phyloP scores from a whole-genome alignment of 2,329 filamentous ascomycete species.

The Pestalotiopsis sp. region DNA sequence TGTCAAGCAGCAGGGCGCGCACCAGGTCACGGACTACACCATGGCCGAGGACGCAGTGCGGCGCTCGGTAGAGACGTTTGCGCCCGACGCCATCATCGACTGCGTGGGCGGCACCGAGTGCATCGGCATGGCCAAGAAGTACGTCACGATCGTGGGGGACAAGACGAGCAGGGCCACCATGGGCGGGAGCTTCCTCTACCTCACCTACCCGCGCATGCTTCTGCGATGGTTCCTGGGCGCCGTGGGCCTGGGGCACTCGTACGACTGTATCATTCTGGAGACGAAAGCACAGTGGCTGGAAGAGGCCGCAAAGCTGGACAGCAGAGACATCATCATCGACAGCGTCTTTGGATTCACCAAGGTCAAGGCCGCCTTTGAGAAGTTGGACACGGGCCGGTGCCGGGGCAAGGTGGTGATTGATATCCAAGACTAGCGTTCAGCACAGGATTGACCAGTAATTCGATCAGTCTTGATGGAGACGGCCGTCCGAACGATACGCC shows the following conservation, averaged over 20 bases:
- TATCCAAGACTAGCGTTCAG: neutral
- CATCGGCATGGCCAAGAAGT: slow-evolving; percentile 15
- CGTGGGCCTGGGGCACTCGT: slow-evolving; percentile 3
- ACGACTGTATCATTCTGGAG: slow-evolving; percentile 6
- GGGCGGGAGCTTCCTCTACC: slow-evolving; percentile 9
- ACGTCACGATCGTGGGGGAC: slow-evolving; percentile 22
- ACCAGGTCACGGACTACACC: slow-evolving; percentile 20
- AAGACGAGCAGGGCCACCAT: slow-evolving; percentile 15
- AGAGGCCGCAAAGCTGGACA: neutral
- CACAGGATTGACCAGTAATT: neutral
- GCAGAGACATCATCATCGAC: slow-evolving; percentile 5
- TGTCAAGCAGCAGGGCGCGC: slow-evolving; percentile 18
- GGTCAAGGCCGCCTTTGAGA: slow-evolving; percentile 14
- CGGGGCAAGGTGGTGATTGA: slow-evolving; percentile 13
- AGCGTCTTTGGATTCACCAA: slow-evolving; percentile 9
- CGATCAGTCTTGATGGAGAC: too few species aligned
- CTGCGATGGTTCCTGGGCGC: slow-evolving; percentile 7
- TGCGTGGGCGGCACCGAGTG: slow-evolving; percentile 18
- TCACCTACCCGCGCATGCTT: slow-evolving; percentile 5
- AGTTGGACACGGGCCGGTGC: slow-evolving; percentile 10
- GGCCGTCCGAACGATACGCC: too few species aligned
- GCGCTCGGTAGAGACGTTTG: slow-evolving; percentile 10
- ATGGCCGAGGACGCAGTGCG: slow-evolving; percentile 8
- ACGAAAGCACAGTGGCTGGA: slow-evolving; percentile 3
- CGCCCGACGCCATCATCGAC: slow-evolving; percentile 16